Evolutionary conservation across 148 eudicot genomes (phyloP).

Genomic region (Drosera capensis): DNA sequence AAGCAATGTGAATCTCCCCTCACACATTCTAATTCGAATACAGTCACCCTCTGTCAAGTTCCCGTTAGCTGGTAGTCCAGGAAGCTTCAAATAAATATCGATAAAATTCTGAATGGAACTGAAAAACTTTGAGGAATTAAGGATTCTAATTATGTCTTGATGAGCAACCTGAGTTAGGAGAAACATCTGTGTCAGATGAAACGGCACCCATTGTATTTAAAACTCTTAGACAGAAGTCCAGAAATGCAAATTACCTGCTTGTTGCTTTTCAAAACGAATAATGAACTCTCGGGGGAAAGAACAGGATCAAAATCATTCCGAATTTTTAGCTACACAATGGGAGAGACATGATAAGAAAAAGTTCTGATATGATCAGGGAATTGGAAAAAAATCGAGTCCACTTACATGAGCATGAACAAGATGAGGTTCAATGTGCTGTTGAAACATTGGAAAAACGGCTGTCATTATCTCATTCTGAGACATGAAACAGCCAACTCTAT

Average conservation of each 20-base stretch:
- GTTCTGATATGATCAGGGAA: too few relatives aligned
- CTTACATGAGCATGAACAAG: conserved; percentile 99
- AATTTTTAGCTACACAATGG: conserved; percentile 66
- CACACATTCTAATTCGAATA: conserved; percentile 91
- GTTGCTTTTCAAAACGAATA: conserved; percentile 91
- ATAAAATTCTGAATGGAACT: conserved; percentile 90
- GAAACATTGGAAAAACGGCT: conserved; percentile 96
- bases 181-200: conserved; percentile 5
- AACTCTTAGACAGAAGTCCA: conserved; percentile 2
- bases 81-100: conserved; percentile 73
- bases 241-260: conserved; percentile 54
- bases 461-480: conserved; percentile 92
- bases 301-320: conserved; percentile 98
- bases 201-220: background rate
- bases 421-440: conserved; percentile 97
- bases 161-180: conserved; percentile 42
- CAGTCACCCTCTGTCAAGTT: conserved; percentile 85
- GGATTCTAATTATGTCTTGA: conserved; percentile 75
- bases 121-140: conserved; percentile 68
- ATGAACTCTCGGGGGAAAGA: conserved; percentile 95
- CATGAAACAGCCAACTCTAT: conserved; percentile 70
- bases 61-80: conserved; percentile 80
- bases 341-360: too few relatives aligned
- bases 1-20: conserved; percentile 91
- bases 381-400: conserved; percentile 9